Conservation (phyloP, 345 rosid genomes). For the Excoecaria cochinchinensis region DNA sequence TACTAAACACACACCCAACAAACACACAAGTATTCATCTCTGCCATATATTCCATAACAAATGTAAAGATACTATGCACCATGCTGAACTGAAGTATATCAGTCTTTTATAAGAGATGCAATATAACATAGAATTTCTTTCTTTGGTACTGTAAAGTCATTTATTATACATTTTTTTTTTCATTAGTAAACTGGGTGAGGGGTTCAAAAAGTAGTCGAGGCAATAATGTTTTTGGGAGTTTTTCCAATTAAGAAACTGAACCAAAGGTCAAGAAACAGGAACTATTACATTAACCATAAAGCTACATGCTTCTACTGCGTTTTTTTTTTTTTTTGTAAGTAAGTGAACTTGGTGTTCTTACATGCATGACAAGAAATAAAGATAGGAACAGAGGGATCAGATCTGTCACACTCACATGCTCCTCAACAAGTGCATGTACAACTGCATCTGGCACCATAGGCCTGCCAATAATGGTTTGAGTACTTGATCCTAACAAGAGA, state of each 20-base stretch:
- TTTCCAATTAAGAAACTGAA: neutral
- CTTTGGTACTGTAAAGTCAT: neutral
- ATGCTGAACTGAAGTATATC: neutral
- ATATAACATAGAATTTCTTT: neutral
- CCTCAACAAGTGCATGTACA: conserved; percentile 96
- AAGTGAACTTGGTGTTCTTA: neutral
- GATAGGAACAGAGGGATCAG: conserved; percentile 1
- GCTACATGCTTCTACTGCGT: neutral
- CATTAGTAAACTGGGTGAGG: neutral
- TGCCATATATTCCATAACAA: neutral
- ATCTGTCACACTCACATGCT: conserved; percentile 65
- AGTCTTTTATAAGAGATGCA: neutral
- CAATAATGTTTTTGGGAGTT: neutral
- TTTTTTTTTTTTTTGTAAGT: neutral
- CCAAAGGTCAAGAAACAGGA: neutral
- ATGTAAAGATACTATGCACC: neutral
- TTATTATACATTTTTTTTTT: neutral
- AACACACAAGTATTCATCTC: neutral
- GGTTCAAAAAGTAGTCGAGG: neutral
- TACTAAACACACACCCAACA: neutral
- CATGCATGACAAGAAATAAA: too few species aligned
- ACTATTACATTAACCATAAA: neutral
- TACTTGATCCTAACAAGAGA: conserved; percentile 68
- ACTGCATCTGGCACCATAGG: conserved; percentile 79
- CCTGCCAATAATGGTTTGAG: conserved; percentile 78